Evolutionary conservation across 1,284 basidiomycete species (phyloP), one percentile per base, ranked within the genome.

Genomic region (Trichosporon sp.): DNA sequence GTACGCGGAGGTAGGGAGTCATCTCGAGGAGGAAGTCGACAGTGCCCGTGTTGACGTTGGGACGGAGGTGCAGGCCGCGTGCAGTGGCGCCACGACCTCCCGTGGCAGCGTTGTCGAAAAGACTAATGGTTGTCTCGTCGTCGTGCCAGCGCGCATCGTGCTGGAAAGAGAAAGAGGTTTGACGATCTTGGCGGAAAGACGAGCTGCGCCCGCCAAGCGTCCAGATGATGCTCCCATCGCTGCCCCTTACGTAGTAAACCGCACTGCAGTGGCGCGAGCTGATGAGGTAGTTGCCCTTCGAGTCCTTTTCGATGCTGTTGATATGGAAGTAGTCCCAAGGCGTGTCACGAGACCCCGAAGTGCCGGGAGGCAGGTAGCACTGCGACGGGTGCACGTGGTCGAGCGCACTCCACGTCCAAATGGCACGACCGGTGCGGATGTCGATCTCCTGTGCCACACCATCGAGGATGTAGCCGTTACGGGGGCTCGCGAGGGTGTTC

Each of bases 21-120:
- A 68, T 74, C 29, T 74, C 74, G 18, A 64, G 58, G 8, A 64
- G 65, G 6, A 81, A 68, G 3, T 56, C 64, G 34, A 72, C 76
- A n/a, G 66, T 73, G 73, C 72, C 76, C 27, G 44, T 65, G 9
- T 51, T 25, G 13, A 64, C 66, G 69, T 81, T 74, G 42, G 80
- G 56, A 13, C 73, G 62, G 56, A 81, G 62, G 12, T 78, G 23
- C 2, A 82, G 23, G 0, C 76, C 80, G 11, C 79, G 73, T 6
- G 80, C 75, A 12, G 21, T 51, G 1, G 47, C 18, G 47, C 12
- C 66, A 42, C 1, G 78, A 74, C 12, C 66, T 38, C 0, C 64
- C 47, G n/a, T 68, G 73, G 63, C 77, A 21, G 70, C 77, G 68
- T 82, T 82, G 70, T 81, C 77, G 56, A 81, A 82, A 3, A 81